Evolutionary conservation across 176 grass and related monocot species (phyloP).

Genomic region (Secale cereale): DNA sequence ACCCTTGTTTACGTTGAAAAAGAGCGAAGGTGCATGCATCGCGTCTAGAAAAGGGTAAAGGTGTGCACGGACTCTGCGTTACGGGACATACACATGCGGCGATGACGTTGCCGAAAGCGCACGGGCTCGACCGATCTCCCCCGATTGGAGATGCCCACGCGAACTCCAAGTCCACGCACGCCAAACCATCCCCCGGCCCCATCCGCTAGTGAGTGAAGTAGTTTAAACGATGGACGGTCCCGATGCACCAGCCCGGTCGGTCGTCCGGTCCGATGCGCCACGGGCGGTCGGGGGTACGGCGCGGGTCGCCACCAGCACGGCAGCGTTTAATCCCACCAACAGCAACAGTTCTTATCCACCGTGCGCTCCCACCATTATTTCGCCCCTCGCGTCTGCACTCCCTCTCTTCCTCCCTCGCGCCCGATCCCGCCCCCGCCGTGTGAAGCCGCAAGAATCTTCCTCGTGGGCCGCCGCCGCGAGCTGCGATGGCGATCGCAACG

Average conservation of each 20-base stretch:
- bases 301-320: not conserved
- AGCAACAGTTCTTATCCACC: not conserved
- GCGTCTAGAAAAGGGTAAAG: not conserved
- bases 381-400: not conserved
- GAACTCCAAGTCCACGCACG: not conserved
- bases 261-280: not conserved
- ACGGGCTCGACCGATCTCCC: too few relatives aligned
- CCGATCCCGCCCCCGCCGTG: not conserved
- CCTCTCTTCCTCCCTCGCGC: not conserved
- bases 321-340: not conserved
- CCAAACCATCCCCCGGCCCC: not conserved
- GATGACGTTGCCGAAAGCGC: not conserved
- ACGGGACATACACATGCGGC: not conserved
- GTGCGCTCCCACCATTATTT: not conserved
- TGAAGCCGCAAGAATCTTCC: constrained; percentile 19
- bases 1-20: too few relatives aligned
- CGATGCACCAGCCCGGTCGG: not conserved
- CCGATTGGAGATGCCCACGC: not conserved
- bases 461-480: not conserved
- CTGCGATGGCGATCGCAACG: not conserved
- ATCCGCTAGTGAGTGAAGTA: not conserved
- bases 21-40: not conserved
- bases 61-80: not conserved
- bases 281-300: not conserved
- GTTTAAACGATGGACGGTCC: not conserved